Base-by-base conservation (phyloP, 2,329 filamentous ascomycete genomes). In the Dactylonectria estremocensis region DNA sequence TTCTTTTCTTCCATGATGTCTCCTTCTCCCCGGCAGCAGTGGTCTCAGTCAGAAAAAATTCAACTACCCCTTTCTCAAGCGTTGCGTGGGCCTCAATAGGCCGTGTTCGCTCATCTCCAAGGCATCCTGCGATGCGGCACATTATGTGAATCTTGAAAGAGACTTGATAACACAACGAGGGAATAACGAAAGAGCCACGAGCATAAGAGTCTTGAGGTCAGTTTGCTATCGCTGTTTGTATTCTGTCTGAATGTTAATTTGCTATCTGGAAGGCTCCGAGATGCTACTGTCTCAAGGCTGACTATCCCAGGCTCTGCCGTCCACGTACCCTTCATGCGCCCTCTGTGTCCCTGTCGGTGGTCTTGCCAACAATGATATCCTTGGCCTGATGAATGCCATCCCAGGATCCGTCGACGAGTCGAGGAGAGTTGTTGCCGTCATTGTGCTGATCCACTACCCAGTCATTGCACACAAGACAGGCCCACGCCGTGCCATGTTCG, bases 401-500 rank as follows among this genome's bases (percentile, higher is more conserved):
- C 40, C 40, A 43, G 5, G 40, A 43, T 10, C 74, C 74, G 5
- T 64, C 54, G 3, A 79, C 64, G 8, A 75, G 54, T 7, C 50
- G 45, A 11, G 74, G 70, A 37, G 60, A 56, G 48, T 73, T 73
- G 11, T 55, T 57, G 46, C 33, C 7, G 16, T 54, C 61, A 43
- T 71, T 73, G 49, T 37, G n/a, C 60, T 78, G 74, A 46, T 79
- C 77, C 37, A 74, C 67, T 22, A 79, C 77, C 74, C 73, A 77
- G 20, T 73, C 74, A 45, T 68, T 74, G 67, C 82, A 84, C 5
- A 71, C 72, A 50, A 81, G 60, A 64, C 82, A 84, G 8, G 72
- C 66, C 74, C 78, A 84, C 1, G 75, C 71, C 6, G 73, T 68
- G 2, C 56, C 35, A 1, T 43, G 54, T 18, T 46, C 66, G 2